Conservation (phyloP, 139 green algal species). For the Prasinococcaceae sp. region DNA sequence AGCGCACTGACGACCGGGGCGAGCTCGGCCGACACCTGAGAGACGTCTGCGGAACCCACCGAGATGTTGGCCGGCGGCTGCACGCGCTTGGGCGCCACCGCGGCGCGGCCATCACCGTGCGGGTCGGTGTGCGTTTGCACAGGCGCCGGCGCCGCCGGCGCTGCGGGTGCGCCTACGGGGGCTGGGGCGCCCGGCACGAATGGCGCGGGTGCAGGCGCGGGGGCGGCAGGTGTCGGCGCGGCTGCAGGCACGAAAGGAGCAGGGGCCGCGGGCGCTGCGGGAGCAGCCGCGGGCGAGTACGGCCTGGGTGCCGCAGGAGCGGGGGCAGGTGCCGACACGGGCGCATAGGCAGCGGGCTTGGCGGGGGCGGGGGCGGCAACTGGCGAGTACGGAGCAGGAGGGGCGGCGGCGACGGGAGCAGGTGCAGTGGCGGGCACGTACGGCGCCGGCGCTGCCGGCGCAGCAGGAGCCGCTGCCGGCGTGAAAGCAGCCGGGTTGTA, state of each 20-base stretch:
- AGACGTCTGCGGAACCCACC: constrained; percentile 23
- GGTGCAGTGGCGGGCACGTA: constrained; percentile 6
- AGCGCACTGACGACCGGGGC: constrained; percentile 47
- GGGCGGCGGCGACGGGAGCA: constrained; percentile 1
- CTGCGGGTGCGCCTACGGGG: neutral
- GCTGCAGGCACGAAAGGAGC: neutral
- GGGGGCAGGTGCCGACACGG: neutral
- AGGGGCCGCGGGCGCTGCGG: neutral
- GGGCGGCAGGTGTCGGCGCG: neutral
- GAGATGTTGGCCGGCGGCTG: no score
- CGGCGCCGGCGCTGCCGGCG: constrained; percentile 4
- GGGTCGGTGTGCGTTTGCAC: neutral
- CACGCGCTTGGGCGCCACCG: neutral
- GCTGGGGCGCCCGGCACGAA: neutral
- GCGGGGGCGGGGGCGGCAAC: constrained; percentile 1
- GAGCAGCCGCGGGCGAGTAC: neutral
- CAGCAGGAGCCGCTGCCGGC: neutral
- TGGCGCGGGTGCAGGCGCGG: neutral
- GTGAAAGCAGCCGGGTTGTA: constrained; percentile 4
- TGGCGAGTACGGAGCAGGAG: neutral
- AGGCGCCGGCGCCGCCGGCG: neutral
- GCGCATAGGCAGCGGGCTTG: constrained; percentile 7
- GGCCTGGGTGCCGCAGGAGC: constrained; percentile 1
- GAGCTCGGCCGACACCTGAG: constrained; percentile 34
- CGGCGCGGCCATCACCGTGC: neutral